phyloP scores from a whole-genome alignment of 768 basidiomycete species.

The Kwoniella heveanensis region DNA sequence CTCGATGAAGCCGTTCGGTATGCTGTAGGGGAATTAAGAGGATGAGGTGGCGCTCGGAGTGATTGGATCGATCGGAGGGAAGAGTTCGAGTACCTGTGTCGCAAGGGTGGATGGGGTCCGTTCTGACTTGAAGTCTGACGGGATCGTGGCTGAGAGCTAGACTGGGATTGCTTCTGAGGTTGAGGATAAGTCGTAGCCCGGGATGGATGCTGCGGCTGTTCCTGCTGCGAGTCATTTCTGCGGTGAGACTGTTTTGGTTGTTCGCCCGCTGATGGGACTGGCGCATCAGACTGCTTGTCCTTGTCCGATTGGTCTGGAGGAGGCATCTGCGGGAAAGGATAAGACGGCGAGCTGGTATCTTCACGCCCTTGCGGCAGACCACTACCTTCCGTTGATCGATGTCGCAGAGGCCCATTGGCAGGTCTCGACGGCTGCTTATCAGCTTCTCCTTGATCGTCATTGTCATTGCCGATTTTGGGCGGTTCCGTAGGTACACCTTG shows the following conservation, averaged over 20 bases:
- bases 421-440: background rate
- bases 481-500: constrained; percentile 2
- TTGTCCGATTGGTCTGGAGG: constrained; percentile 1
- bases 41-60: constrained; percentile 49
- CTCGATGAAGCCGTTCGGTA: constrained; percentile 29
- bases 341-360: constrained; percentile 27
- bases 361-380: constrained; percentile 16
- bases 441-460: background rate
- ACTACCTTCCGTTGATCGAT: constrained; percentile 32
- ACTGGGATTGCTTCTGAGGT: constrained; percentile 1
- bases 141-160: constrained; percentile 13
- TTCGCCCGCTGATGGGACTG: background rate
- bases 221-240: background rate
- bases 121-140: constrained; percentile 27
- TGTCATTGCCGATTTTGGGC: background rate
- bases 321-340: constrained; percentile 37
- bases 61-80: constrained; percentile 51
- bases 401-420: background rate
- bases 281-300: background rate
- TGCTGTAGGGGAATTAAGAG: constrained; percentile 48
- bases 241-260: background rate
- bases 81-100: constrained; percentile 44
- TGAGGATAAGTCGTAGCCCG: background rate
- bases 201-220: constrained; percentile 9
- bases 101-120: constrained; percentile 16